Evolutionary conservation across 306 rosid species (phyloP), one percentile per base, ranked within the genome.

Genomic region (Phaseolus lunatus): DNA sequence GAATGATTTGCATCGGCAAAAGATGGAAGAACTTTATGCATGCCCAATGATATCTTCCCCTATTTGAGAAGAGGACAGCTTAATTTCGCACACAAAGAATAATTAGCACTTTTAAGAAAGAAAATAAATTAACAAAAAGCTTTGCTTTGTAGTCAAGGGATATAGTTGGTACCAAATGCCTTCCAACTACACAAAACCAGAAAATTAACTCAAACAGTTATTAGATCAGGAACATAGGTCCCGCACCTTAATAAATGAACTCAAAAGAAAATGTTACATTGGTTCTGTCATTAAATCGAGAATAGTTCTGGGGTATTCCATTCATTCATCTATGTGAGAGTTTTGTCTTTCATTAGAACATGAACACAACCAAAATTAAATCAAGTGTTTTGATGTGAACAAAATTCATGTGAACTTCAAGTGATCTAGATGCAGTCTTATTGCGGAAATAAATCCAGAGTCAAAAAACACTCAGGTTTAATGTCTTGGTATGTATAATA

Each of bases 131-230:
- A 78, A 35, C 54, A 45, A 70, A 56, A 71, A 35, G 22, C 58
- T 66, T 85, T 76, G 82, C 89, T 85, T 85, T 41, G 67, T 73
- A 20, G 44, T 72, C 29, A 85, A 85, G 89, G 77, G 72, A 79
- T 76, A 35, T 71, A 85, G 86, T 85, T 79, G 86, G 82, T 82
- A 66, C 84, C 78, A 67, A 79, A 70, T 75, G 81, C 64, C 64
- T 63, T 63, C 79, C 83, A 68, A 73, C 85, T 13, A 67, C 5
- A 81, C 29, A 63, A 62, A 76, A 71, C 71, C 54, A 70, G 18
- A 41, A 37, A 70, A 78, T 78, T 52, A 67, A 57, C 53, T 49
- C 33, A n/a, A 57, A 67, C 49, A 45, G 52, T 53, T 33, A 13
- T 64, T 45, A n/a, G 48, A 65, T 72, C 69, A 58, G 3, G 50